Evolutionary conservation across 805 yeast genomes (phyloP).

Genomic region (Metschnikowia baotianmanensis): DNA sequence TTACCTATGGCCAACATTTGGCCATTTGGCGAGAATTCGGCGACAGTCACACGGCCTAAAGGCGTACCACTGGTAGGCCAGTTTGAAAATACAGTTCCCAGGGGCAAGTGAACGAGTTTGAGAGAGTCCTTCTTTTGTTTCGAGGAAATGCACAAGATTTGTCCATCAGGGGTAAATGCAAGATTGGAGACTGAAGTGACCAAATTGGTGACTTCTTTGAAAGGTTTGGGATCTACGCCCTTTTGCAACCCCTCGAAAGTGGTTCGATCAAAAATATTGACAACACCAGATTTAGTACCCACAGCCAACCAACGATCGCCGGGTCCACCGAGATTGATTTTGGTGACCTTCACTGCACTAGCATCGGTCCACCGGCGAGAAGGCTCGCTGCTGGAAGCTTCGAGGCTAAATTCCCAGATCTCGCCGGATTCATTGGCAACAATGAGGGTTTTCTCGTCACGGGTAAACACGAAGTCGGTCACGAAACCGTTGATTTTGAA

Average conservation of each 20-base stretch:
- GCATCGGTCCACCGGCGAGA: conserved; percentile 78
- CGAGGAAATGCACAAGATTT: conserved; percentile 80
- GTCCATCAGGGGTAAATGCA: conserved; percentile 83
- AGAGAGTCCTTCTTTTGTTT: conserved; percentile 83
- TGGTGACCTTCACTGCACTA: conserved; percentile 81
- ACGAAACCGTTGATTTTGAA: conserved; percentile 87
- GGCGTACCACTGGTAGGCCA: conserved; percentile 99
- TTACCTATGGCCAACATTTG: conserved; percentile 89
- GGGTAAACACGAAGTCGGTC: conserved; percentile 73
- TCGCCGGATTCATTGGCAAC: conserved; percentile 78
- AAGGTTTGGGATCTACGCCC: conserved; percentile 44
- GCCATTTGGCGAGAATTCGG: conserved; percentile 73
- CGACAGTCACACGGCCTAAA: conserved; percentile 85
- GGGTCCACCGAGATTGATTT: conserved; percentile 66
- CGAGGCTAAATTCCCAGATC: conserved; percentile 73
- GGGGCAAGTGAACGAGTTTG: conserved; percentile 81
- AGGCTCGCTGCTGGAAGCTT: conserved; percentile 26
- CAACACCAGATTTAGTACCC: conserved; percentile 87
- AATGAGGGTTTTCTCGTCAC: conserved; percentile 43
- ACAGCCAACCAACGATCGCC: conserved; percentile 80
- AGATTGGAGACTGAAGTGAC: conserved; percentile 77
- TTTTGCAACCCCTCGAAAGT: conserved; percentile 11
- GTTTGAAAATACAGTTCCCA: conserved; percentile 81
- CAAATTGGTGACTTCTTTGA: conserved; percentile 69
- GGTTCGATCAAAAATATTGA: conserved; percentile 72